These are phyloP conservation scores for Ceratocystis eucalypticola DNA, from an alignment of 2,329 filamentous ascomycete genomes.

Conservation along the genomic window DNA sequence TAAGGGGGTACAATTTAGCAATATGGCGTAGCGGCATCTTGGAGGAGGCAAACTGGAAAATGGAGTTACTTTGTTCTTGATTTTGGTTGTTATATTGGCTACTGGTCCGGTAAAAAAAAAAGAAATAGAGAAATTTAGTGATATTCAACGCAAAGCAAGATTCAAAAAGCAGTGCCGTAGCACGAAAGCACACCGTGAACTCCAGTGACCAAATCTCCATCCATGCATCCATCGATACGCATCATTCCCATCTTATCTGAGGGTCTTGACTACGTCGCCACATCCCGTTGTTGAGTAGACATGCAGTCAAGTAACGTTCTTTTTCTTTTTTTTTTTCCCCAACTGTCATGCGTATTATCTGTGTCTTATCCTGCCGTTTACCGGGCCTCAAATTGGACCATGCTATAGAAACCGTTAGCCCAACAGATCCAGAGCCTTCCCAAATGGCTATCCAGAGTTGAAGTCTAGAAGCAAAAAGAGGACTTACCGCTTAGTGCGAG, in stretches of 20 bases:
- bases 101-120: background rate
- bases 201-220: slow-evolving; percentile 1
- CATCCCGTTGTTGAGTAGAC: background rate
- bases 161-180: background rate
- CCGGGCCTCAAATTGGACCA: slow-evolving; percentile 97
- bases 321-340: background rate
- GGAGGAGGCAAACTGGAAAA: background rate
- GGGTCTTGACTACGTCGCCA: background rate
- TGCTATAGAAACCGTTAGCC: slow-evolving; percentile 39
- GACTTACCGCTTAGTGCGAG: slow-evolving; percentile 85
- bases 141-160: slow-evolving; percentile 6
- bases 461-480: background rate
- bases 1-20: background rate
- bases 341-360: background rate
- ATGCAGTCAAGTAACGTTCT: background rate
- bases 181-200: slow-evolving; percentile 1
- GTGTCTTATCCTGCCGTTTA: slow-evolving; percentile 28
- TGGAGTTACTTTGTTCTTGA: background rate
- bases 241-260: slow-evolving; percentile 1
- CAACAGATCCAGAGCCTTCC: too few relatives aligned
- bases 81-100: background rate
- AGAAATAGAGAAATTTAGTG: background rate
- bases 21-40: background rate
- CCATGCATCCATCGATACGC: background rate
- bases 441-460: background rate